Conservation (phyloP, 139 green algal genomes). For the Nannochloris sp. region DNA sequence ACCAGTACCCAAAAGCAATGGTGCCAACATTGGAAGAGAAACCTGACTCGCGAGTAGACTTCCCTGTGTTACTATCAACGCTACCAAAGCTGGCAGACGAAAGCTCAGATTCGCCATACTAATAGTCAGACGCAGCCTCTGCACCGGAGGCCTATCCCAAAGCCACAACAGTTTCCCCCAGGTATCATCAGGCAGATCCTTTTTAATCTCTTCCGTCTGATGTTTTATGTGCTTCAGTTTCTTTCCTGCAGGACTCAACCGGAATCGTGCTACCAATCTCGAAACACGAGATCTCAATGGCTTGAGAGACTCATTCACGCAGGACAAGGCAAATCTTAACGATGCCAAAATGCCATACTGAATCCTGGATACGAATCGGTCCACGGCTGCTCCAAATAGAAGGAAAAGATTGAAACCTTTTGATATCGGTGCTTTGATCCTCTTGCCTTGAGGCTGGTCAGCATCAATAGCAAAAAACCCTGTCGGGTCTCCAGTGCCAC, state of each 20-base stretch:
- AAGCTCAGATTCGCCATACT: constrained; percentile 58
- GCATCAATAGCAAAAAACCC: too few relatives aligned
- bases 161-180: constrained; percentile 53
- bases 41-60: constrained; percentile 46
- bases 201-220: background rate
- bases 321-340: constrained; percentile 1
- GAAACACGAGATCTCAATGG: background rate
- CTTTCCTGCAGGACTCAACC: constrained; percentile 4
- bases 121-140: constrained; percentile 49
- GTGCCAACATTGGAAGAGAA: constrained; percentile 70
- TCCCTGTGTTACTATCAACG: constrained; percentile 44
- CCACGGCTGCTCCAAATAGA: constrained; percentile 9
- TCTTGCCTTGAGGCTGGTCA: background rate
- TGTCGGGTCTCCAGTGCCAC: too few relatives aligned
- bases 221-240: constrained; percentile 9
- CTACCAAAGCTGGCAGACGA: constrained; percentile 45
- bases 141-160: constrained; percentile 53
- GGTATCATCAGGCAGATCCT: constrained; percentile 28
- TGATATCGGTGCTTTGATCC: background rate
- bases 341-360: constrained; percentile 10
- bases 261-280: background rate
- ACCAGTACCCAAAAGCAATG: constrained; percentile 66
- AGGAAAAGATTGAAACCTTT: constrained; percentile 7
- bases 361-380: constrained; percentile 13
- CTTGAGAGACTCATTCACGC: background rate